Base-by-base conservation (phyloP, 129 eudicot species). In the Calendula officinalis region DNA sequence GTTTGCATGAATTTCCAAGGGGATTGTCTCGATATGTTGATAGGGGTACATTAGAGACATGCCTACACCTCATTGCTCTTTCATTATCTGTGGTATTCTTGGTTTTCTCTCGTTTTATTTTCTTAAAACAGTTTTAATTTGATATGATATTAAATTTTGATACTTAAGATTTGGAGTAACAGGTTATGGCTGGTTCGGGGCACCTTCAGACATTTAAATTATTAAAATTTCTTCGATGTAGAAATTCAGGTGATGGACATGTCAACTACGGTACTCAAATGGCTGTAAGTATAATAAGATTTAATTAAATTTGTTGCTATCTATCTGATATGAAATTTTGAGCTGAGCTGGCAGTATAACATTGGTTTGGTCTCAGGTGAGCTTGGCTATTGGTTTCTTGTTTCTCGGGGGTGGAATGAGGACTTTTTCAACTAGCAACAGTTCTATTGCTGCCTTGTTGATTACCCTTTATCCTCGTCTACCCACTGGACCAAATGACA, bases 101-200 rank as follows among this genome's bases (percentile, higher is more conserved):
- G 42, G 35, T 54, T 61, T 17, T 35, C 8, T 60, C 8, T 44
- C 55, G 17, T 17, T 32, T 38, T 5, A 38, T 7, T 54, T 32
- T 7, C 13, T 22, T 22, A 16, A n/a, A n/a, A 3, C 40, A 45
- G 59, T 7, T 10, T 5, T 27, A 11, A 40, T 13, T 39, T 40
- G 34, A 8, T 51, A 57, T 53, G 40, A 27, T 15, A 45, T 27
- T 60, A 48, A 45, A 34, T 5, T 53, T 54, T 5, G 8, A n/a
- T 33, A 34, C 30, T 36, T 35, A 39, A 43, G n/a, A 44, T 62
- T 42, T 73, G 52, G 68, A 59, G 42, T 56, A 57, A 69, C 83
- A 92, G 98, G 98, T 92, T 60, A 88, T 92, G 99, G 96, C 99
- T 68, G 99, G 99, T 66, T 85, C 99, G 6, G 99, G 99, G 42